Evolutionary conservation across 371 early-diverging fungal species (phyloP).

Genomic region (Mucor ambiguus): DNA sequence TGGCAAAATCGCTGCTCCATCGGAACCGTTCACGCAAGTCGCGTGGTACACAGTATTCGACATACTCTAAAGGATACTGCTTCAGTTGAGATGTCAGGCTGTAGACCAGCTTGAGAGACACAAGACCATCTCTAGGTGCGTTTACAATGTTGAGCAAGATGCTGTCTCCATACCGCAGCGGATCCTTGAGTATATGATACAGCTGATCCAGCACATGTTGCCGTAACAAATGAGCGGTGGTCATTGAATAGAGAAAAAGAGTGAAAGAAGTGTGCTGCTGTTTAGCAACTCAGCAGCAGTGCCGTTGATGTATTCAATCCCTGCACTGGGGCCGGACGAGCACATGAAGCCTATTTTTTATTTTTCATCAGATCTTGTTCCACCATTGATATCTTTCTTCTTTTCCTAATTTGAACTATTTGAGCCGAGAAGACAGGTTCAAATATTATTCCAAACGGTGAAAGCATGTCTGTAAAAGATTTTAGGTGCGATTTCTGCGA

Average conservation of each 20-base stretch:
- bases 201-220: constrained; percentile 5
- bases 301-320: not conserved
- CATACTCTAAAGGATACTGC: constrained; percentile 20
- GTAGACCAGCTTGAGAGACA: constrained; percentile 17
- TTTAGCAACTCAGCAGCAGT: not conserved
- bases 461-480: constrained; percentile 9
- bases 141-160: constrained; percentile 15
- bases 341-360: not conserved
- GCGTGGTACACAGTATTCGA: constrained; percentile 17
- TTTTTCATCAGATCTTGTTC: not conserved
- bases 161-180: constrained; percentile 15
- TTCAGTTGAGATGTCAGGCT: constrained; percentile 19
- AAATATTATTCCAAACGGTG: not conserved
- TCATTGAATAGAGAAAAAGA: not conserved
- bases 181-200: constrained; percentile 13
- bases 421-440: not conserved
- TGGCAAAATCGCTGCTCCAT: constrained; percentile 8
- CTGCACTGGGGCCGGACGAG: constrained; percentile 5
- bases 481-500: not conserved
- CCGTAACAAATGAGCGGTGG: not conserved
- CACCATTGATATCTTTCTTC: not conserved
- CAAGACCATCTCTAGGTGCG: constrained; percentile 14
- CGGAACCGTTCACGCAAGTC: constrained; percentile 15
- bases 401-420: constrained; percentile 4
- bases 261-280: not conserved